phyloP scores from a whole-genome alignment of 257 asterid genomes.

The Solanum gracilifrons region DNA sequence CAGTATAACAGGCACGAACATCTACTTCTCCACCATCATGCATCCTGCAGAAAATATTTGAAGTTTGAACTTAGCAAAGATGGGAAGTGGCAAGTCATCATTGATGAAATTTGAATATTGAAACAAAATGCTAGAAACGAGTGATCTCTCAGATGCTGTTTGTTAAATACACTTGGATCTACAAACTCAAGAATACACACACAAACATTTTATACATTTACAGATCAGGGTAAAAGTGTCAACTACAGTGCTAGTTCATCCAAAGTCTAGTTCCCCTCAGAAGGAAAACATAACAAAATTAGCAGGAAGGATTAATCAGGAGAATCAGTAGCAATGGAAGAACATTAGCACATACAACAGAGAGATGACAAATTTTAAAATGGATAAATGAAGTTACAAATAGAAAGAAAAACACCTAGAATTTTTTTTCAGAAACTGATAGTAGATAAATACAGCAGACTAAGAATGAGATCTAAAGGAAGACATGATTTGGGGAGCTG shows the following conservation, averaged over 20 bases:
- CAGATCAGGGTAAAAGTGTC: not conserved
- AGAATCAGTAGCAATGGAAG: not conserved
- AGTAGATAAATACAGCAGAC: not conserved
- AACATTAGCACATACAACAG: not conserved
- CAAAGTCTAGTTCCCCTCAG: not conserved
- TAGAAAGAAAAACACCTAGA: not conserved
- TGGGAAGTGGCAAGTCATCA: not conserved
- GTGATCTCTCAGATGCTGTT: not conserved
- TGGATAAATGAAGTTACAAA: not conserved
- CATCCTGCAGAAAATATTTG: constrained; percentile 45
- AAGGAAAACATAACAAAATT: not conserved
- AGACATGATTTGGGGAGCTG: not conserved
- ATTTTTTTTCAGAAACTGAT: not conserved
- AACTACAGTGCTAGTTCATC: not conserved
- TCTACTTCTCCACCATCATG: constrained; percentile 97
- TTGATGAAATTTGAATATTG: not conserved
- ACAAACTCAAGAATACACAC: not conserved
- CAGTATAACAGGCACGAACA: constrained; percentile 96
- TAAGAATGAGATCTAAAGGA: not conserved
- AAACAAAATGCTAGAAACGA: not conserved
- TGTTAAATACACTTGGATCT: not conserved
- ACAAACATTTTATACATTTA: not conserved
- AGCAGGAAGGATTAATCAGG: not conserved
- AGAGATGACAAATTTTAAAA: not conserved
- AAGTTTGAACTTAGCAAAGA: not conserved